A percentile compares a stretch with the other conserved stretches of the same genome.
Conservation (phyloP, 768 basidiomycete genomes). For the Mrakia blollopis region DNA sequence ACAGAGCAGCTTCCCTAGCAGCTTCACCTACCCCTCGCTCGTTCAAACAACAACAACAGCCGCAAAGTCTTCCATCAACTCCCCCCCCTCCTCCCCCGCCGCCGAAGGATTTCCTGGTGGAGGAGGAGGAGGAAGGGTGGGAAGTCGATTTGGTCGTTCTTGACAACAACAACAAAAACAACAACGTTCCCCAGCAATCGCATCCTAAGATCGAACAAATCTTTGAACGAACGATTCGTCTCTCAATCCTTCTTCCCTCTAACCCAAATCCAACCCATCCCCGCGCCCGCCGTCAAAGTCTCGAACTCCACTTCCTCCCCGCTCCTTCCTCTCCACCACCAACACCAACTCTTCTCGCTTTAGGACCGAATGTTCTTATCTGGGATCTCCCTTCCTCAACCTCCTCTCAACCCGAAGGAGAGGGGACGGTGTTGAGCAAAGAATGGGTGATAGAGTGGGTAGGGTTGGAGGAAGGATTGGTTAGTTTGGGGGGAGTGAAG, state of each 20-base stretch:
- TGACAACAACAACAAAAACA: not conserved
- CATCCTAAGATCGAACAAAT: slow-evolving; percentile 6
- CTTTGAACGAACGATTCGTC: not conserved
- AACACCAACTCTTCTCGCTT: not conserved
- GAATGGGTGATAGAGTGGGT: slow-evolving; percentile 48
- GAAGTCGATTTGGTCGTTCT: slow-evolving; percentile 15
- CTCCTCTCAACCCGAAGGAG: not conserved
- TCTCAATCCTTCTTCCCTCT: not conserved
- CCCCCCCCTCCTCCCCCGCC: not conserved
- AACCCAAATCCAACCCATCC: not conserved
- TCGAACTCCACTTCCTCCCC: slow-evolving; percentile 47
- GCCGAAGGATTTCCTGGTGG: not conserved
- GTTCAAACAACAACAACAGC: not conserved
- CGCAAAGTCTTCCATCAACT: not conserved
- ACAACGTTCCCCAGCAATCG: too few relatives aligned
- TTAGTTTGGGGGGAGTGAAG: slow-evolving; percentile 64
- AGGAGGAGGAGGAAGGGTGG: not conserved
- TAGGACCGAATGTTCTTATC: slow-evolving; percentile 30
- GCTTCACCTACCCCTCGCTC: not conserved
- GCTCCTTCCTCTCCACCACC: slow-evolving; percentile 34
- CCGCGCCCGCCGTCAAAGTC: not conserved
- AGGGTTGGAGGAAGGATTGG: slow-evolving; percentile 58
- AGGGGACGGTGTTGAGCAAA: slow-evolving; percentile 24
- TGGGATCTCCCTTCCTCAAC: not conserved
- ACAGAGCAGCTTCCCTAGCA: too few relatives aligned